Evolutionary conservation across 1,284 basidiomycete species (phyloP).

Genomic region (Boletus smithii): DNA sequence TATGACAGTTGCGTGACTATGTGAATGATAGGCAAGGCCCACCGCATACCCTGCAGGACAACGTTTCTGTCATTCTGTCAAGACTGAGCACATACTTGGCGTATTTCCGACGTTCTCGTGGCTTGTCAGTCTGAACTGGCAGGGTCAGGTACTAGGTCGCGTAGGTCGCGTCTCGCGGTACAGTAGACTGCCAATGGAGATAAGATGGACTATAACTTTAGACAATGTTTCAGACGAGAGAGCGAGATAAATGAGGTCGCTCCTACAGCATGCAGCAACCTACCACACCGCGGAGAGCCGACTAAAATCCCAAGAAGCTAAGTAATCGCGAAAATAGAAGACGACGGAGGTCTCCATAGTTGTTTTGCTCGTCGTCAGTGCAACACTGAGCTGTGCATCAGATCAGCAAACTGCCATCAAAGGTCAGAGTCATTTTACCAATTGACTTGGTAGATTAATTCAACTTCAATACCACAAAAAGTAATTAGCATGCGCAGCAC

Average conservation of each 20-base stretch:
- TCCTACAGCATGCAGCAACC: neutral
- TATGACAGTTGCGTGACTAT: constrained; percentile 7
- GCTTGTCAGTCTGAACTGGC: constrained; percentile 6
- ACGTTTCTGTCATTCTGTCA: constrained; percentile 3
- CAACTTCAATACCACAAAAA: neutral
- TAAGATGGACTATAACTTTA: constrained; percentile 5
- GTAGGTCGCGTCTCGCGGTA: neutral
- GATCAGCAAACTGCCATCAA: constrained; percentile 2
- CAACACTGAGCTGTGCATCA: constrained; percentile 7
- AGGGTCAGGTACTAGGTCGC: constrained; percentile 1
- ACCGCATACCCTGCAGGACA: neutral
- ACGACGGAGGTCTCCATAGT: neutral
- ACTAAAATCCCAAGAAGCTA: constrained; percentile 17
- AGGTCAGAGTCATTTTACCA: neutral
- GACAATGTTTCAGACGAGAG: constrained; percentile 16
- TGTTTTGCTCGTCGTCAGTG: constrained; percentile 9
- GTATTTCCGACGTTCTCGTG: constrained; percentile 2
- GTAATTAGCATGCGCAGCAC: neutral
- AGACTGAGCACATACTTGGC: neutral
- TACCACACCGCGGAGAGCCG: constrained; percentile 28
- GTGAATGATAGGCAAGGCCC: neutral
- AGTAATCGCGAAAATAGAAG: constrained; percentile 17
- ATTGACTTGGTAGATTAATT: constrained; percentile 8
- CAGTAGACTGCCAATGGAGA: constrained; percentile 5
- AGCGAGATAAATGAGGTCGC: constrained; percentile 2